Evolutionary conservation across 768 basidiomycete species (phyloP), one percentile per base, ranked within the genome.

Genomic region (Cantharellus anzutake): DNA sequence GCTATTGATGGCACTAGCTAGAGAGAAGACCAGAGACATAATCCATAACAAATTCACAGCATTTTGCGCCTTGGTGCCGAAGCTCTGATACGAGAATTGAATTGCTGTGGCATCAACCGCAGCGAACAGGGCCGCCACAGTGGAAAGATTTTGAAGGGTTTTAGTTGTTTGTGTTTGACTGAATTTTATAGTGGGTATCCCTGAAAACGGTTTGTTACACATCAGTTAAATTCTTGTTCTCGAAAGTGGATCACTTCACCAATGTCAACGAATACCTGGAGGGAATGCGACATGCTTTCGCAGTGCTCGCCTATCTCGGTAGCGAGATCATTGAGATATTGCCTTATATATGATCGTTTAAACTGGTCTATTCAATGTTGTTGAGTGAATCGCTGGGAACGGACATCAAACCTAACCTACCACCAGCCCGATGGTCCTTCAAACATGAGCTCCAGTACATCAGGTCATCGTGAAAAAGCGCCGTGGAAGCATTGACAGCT

Each of bases 361-460:
- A 86, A 83, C 72, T 86, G 83, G 37, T 80, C 84, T 83, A 44
- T 11, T 40, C 20, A 29, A 29, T 29, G 20, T 29, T 29, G 20
- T 29, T 29, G 20, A 29, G 20, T 29, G 59, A 62, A 48, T 11
- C 20, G 59, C 3, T 14, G 52, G 52, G 52, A 7, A 37, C 38
- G 7, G 48, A 38, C 34, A 44, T 53, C 37, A 59, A 37, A 16
- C 37, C 4, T 2, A 4, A 38, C 71, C 60, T 64, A 80, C 82
- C 78, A 63, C 74, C 68, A 79, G 82, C 78, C 64, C 74, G 68
- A 65, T 85, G 86, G 60, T 78, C 78, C 61, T 73, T 74, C 56
- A 87, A 69, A 66, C 83, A 84, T 44, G 81, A 83, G 5, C 83
- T 75, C 84, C 84, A 85, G 63, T 85, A 84, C 82, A 78, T 80